Percentiles rank a stretch among this genome's conserved stretches.
phyloP scores from a whole-genome alignment of 1,284 basidiomycete species.

The Malassezia sympodialis region DNA sequence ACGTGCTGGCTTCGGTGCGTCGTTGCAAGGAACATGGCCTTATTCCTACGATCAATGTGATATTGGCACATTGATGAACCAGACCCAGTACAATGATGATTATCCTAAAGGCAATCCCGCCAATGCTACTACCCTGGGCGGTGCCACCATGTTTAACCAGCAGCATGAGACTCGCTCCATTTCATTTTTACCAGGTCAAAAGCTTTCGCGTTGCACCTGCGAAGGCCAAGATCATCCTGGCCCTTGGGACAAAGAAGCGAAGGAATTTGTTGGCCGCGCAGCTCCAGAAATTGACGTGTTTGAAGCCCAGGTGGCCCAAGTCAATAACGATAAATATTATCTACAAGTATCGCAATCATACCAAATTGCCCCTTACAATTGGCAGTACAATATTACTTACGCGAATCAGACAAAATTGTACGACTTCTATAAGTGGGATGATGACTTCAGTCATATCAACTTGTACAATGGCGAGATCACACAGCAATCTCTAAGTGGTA shows the following conservation, averaged over 20 bases:
- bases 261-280: conserved; percentile 58
- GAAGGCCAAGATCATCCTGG: conserved; percentile 70
- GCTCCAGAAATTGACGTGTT: conserved; percentile 62
- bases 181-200: conserved; percentile 62
- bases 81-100: neutral
- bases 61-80: conserved; percentile 67
- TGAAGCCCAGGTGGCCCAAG: conserved; percentile 53
- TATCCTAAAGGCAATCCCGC: neutral
- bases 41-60: conserved; percentile 62
- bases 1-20: conserved; percentile 40
- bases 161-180: conserved; percentile 24
- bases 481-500: conserved; percentile 30
- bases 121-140: neutral
- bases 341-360: conserved; percentile 65
- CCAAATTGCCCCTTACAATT: conserved; percentile 61
- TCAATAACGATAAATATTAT: neutral
- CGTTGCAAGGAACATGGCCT: conserved; percentile 59
- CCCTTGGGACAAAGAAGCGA: conserved; percentile 56
- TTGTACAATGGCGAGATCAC: conserved; percentile 30
- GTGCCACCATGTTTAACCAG: conserved; percentile 15
- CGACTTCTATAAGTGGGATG: conserved; percentile 24
- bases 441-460: conserved; percentile 22
- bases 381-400: conserved; percentile 35
- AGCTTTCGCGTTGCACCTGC: conserved; percentile 61
- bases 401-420: conserved; percentile 22